Conservation (phyloP, 805 yeast genomes). For the Kazachstania martiniae region DNA sequence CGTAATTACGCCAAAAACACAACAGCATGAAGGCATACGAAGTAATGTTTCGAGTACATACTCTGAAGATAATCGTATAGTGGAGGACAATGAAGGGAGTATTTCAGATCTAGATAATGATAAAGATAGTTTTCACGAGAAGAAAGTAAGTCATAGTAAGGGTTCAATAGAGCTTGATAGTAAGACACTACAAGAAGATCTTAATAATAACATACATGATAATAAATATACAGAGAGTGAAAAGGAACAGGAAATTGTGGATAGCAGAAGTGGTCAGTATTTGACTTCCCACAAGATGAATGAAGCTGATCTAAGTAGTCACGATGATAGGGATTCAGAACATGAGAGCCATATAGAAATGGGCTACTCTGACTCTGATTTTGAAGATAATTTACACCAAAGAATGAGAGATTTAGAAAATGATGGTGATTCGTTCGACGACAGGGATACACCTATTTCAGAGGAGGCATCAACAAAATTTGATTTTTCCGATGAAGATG, state of each 20-base stretch:
- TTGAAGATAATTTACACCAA: constrained; percentile 27
- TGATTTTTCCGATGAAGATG: constrained; percentile 6
- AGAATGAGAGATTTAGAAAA: constrained; percentile 16
- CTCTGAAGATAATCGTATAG: constrained; percentile 3
- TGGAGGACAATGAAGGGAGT: background rate
- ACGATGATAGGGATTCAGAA: too few relatives aligned
- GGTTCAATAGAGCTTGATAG: too few relatives aligned
- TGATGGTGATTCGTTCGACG: background rate
- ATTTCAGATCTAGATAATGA: background rate
- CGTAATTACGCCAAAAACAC: constrained; percentile 12
- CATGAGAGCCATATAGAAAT: constrained; percentile 2
- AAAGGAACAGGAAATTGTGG: too few relatives aligned
- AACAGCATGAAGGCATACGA: constrained; percentile 3
- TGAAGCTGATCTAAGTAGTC: too few relatives aligned
- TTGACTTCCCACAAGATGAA: too few relatives aligned
- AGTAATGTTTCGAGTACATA: constrained; percentile 10
- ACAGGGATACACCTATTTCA: background rate
- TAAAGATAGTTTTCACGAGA: background rate
- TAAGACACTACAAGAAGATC: background rate
- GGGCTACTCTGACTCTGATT: constrained; percentile 28
- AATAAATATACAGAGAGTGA: background rate
- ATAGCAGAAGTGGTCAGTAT: too few relatives aligned
- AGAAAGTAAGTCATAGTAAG: too few relatives aligned
- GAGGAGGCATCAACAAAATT: background rate
- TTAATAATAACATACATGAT: background rate